Percentiles rank a stretch among this genome's conserved stretches.
Evolutionary conservation across 768 basidiomycete species (phyloP).

Genomic region (Auricularia heimuer): DNA sequence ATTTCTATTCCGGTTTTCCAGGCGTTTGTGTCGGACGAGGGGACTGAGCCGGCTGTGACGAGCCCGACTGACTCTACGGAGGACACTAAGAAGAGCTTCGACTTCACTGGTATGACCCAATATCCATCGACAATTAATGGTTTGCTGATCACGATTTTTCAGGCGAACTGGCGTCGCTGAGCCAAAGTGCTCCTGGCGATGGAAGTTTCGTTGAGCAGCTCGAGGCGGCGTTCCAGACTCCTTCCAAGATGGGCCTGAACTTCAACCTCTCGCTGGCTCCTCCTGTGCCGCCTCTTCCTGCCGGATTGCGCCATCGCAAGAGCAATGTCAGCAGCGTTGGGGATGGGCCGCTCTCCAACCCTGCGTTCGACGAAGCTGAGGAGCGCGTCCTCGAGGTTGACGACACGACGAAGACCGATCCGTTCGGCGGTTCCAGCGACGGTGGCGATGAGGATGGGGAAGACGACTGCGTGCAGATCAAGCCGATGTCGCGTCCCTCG

Average conservation of each 20-base stretch:
- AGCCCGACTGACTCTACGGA: slow-evolving; percentile 38
- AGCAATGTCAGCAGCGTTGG: not conserved
- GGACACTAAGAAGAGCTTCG: slow-evolving; percentile 71
- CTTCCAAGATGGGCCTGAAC: slow-evolving; percentile 41
- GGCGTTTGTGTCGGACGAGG: slow-evolving; percentile 35
- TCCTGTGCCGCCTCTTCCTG: slow-evolving; percentile 43
- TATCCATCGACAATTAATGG: too few species aligned
- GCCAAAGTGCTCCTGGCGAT: slow-evolving; percentile 62
- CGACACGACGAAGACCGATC: slow-evolving; percentile 10
- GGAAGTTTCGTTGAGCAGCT: slow-evolving; percentile 74
- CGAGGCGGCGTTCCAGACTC: slow-evolving; percentile 70
- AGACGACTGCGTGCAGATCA: slow-evolving; percentile 2
- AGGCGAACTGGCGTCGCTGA: slow-evolving; percentile 59
- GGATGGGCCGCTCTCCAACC: too few species aligned
- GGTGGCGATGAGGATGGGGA: not conserved
- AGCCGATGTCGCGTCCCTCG: slow-evolving; percentile 23
- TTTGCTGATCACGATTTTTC: not conserved
- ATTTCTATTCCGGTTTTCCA: not conserved
- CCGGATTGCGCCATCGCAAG: slow-evolving; percentile 4
- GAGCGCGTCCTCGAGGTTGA: slow-evolving; percentile 22
- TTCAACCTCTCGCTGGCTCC: slow-evolving; percentile 28
- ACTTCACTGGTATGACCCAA: too few species aligned
- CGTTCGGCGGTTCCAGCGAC: not conserved
- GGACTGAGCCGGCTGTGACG: slow-evolving; percentile 20
- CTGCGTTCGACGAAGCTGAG: slow-evolving; percentile 3